Conservation (phyloP, 805 yeast species). For the Kodamaea neixiangensis region DNA sequence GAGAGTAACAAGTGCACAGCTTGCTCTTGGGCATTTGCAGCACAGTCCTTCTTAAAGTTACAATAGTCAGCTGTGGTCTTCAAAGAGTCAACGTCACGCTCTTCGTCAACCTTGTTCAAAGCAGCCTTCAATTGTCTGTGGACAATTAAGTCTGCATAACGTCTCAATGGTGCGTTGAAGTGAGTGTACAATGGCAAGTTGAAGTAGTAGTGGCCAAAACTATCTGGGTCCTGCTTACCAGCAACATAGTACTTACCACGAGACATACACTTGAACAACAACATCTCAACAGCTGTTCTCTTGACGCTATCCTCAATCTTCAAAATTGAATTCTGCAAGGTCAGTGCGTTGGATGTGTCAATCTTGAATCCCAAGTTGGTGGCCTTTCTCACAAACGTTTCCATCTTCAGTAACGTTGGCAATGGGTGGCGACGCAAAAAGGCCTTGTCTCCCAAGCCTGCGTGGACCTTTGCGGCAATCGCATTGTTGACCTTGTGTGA, state of each 20-base stretch:
- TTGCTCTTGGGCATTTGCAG: slow-evolving; percentile 90
- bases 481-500: slow-evolving; percentile 79
- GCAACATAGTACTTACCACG: slow-evolving; percentile 88
- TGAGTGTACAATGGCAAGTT: slow-evolving; percentile 88
- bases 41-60: slow-evolving; percentile 93
- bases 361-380: slow-evolving; percentile 63
- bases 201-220: slow-evolving; percentile 75
- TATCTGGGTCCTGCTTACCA: slow-evolving; percentile 80
- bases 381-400: slow-evolving; percentile 73
- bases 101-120: slow-evolving; percentile 44
- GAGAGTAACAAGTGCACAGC: slow-evolving; percentile 84
- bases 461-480: slow-evolving; percentile 77
- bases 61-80: slow-evolving; percentile 89
- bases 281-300: slow-evolving; percentile 75
- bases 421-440: slow-evolving; percentile 84
- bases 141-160: slow-evolving; percentile 90
- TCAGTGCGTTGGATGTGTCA: slow-evolving; percentile 72
- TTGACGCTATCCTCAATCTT: slow-evolving; percentile 59
- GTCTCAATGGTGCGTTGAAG: slow-evolving; percentile 86
- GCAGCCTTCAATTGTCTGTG: slow-evolving; percentile 86
- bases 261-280: slow-evolving; percentile 77
- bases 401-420: slow-evolving; percentile 81
- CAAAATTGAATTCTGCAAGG: slow-evolving; percentile 71
- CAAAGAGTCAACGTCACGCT: slow-evolving; percentile 60
- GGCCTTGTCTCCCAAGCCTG: slow-evolving; percentile 76